Conservation (phyloP, 2,329 filamentous ascomycete species). For the Sclerotinia glacialis region DNA sequence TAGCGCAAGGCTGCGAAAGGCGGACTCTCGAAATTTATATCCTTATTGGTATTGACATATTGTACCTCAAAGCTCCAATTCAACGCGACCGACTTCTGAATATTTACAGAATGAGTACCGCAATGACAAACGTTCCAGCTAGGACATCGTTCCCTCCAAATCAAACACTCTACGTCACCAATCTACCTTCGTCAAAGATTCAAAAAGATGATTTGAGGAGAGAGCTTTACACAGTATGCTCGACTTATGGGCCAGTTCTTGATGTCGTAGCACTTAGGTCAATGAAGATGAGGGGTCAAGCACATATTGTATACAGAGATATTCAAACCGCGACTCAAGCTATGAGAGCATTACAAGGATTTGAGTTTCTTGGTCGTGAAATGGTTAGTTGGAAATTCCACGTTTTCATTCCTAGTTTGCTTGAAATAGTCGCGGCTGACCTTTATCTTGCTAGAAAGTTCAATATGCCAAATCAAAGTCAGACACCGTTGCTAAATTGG, state of each 20-base stretch:
- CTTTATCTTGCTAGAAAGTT: constrained; percentile 63
- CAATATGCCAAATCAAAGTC: constrained; percentile 89
- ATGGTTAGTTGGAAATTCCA: constrained; percentile 60
- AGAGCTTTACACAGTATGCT: constrained; percentile 88
- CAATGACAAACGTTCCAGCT: not conserved
- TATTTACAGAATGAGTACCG: constrained; percentile 12
- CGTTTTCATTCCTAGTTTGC: not conserved
- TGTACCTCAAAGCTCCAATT: constrained; percentile 3
- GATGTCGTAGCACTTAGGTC: constrained; percentile 90
- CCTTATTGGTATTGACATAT: constrained; percentile 4
- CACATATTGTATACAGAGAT: constrained; percentile 88
- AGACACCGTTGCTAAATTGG: constrained; percentile 82
- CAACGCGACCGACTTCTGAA: not conserved
- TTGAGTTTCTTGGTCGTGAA: constrained; percentile 78
- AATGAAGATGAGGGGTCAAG: constrained; percentile 90
- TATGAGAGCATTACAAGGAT: constrained; percentile 83
- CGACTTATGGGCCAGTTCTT: constrained; percentile 87
- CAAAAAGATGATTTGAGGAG: constrained; percentile 84
- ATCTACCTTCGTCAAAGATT: constrained; percentile 81
- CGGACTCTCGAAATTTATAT: constrained; percentile 16
- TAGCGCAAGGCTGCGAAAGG: constrained; percentile 21
- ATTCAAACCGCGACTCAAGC: constrained; percentile 90
- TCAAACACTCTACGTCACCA: constrained; percentile 84
- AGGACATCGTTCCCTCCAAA: constrained; percentile 55
- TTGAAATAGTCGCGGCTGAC: not conserved